Base-by-base conservation (phyloP, 148 eudicot genomes). In the Cornus kousa region DNA sequence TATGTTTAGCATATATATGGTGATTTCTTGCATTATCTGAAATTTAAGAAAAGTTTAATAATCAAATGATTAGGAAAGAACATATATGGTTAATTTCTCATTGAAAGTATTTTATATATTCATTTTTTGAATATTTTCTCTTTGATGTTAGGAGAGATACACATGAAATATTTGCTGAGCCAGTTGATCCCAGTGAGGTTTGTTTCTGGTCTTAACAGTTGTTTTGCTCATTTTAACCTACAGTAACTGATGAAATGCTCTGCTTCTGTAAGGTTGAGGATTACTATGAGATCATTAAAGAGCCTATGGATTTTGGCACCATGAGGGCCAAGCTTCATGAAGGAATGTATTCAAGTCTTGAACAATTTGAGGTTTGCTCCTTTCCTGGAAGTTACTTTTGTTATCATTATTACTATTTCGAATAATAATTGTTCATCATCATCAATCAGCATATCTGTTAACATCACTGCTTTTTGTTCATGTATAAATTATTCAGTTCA, bases 251-350 rank as follows among this genome's bases (percentile, higher is more conserved):
- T 31, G 62, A 80, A 55, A 14, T 23, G 10, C n/a, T 22, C 13
- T 73, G 66, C 23, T 12, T 69, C 55, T 68, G 40, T 69, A 59
- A 94, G 98, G 97, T 91, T 79, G 93, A 89, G 78, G 91, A 91
- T 75, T 95, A 95, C 83, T 91, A 91, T 74, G 93, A 90, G 78
- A 90, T 91, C 70, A 86, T 95, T 72, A 78, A 90, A 84, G 89
- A 93, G 78, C 98, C 98, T 11, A 95, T 95, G 98, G 97, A 95
- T 82, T 95, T 95, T 80, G 96, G 93, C 64, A 95, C 97, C 53
- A 93, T 91, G 92, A 89, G 97, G 85, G 96, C 96, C 60, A 95
- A 95, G 83, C 93, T 93, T 71, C 94, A 95, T 74, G 97, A 95
- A 85, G 94, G 90, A 76, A 81, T 91, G 94, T 95, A 95, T 80